Evolutionary conservation across 768 basidiomycete genomes (phyloP), one percentile per base, ranked within the genome.

Genomic region (Hortiboletus campestris): DNA sequence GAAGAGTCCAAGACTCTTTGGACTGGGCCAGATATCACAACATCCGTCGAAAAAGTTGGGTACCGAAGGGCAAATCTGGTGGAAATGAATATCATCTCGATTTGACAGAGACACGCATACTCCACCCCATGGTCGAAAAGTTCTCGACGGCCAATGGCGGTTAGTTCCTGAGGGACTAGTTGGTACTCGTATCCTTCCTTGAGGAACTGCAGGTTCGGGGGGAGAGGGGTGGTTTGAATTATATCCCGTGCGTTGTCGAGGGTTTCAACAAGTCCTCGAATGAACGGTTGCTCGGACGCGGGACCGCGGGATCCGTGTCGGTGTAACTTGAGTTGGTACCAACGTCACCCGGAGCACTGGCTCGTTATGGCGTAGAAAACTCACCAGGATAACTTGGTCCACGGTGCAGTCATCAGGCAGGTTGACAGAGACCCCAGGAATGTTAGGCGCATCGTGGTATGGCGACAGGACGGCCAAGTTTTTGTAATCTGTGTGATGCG

Each of bases 251-350:
- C 52, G 32, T 54, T 56, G 29, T 62, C 64, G 22, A 78, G 71
- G 40, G 72, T 70, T 10, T 58, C 50, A 13, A 70, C 69, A 17
- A 78, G 70, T 44, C 67, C 66, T 9, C 68, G 63, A 49, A 75
- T 68, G 59, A 61, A 72, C 41, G 13, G 4, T 25, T 67, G 66
- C 69, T 72, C 70, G n/a, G 52, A 61, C 20, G 63, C 63, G 40
- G 74, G 77, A 53, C 66, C 72, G 49, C 75, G 74, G 47, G 71
- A 72, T 11, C 78, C 77, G 51, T 79, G 77, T 47, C 75, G 58
- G 57, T 72, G 74, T 66, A 78, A 69, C 77, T 78, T 50, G 48
- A 19, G 13, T 45, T 35, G 22, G 35, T 31, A 20, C 25, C 29
- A 8, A 56, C 1, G 48, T 49, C 52, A 56, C 31, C 7, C 17